These are phyloP conservation scores for Ricinus communis DNA, from an alignment of 345 rosid species.

Conservation along the genomic window DNA sequence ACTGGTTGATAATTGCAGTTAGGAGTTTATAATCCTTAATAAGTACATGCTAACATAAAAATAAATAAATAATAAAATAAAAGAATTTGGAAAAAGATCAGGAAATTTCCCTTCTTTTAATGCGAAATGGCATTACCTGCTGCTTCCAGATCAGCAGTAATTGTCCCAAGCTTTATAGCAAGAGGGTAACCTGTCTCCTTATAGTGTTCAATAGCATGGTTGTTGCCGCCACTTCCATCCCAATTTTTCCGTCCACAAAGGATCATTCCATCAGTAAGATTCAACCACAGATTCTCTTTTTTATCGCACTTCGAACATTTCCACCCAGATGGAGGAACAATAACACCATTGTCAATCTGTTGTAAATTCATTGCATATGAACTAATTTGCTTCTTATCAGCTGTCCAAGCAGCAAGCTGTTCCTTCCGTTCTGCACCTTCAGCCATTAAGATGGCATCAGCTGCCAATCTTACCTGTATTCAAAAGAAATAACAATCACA, in stretches of 20 bases:
- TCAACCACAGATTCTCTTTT: slow-evolving; percentile 90
- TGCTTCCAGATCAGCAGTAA: slow-evolving; percentile 90
- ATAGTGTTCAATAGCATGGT: slow-evolving; percentile 89
- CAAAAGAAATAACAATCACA: neutral
- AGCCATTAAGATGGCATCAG: slow-evolving; percentile 68
- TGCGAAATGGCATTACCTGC: slow-evolving; percentile 70
- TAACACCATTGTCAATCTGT: slow-evolving; percentile 72
- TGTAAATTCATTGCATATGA: slow-evolving; percentile 72
- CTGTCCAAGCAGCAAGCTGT: slow-evolving; percentile 94
- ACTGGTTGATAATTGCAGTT: neutral
- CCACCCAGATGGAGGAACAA: slow-evolving; percentile 91
- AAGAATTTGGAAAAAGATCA: too few species aligned
- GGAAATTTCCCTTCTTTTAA: neutral
- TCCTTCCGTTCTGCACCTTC: slow-evolving; percentile 89
- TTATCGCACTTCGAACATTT: slow-evolving; percentile 88
- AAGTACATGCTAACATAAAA: slow-evolving; percentile 14
- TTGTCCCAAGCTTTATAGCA: slow-evolving; percentile 96
- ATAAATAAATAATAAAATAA: too few species aligned
- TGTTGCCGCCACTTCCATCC: slow-evolving; percentile 98
- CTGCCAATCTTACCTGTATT: slow-evolving; percentile 84
- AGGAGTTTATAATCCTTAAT: neutral
- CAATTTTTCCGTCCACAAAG: slow-evolving; percentile 96
- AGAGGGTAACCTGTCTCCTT: slow-evolving; percentile 89
- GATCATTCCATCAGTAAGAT: slow-evolving; percentile 95
- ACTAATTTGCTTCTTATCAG: slow-evolving; percentile 80